Evolutionary conservation across 2,329 filamentous ascomycete genomes (phyloP).

Genomic region (Nemania sp.): DNA sequence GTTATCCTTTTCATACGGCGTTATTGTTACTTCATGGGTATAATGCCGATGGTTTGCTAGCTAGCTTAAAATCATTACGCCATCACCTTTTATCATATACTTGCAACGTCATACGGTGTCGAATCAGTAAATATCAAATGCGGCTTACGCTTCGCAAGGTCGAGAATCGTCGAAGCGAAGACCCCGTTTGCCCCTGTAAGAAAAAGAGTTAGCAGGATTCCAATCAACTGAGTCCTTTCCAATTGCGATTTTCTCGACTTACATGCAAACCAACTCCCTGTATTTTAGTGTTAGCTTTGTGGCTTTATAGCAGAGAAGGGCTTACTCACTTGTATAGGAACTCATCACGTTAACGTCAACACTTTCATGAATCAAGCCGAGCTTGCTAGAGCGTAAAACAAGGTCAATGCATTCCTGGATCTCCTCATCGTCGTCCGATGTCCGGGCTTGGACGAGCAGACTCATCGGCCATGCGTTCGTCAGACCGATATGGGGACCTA

Average conservation of each 20-base stretch:
- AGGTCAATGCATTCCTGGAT: conserved; percentile 78
- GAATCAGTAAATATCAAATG: conserved; percentile 82
- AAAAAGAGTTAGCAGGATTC: conserved; percentile 35
- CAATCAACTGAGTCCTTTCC: conserved; percentile 4
- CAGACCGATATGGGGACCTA: conserved; percentile 80
- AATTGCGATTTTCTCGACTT: conserved; percentile 45
- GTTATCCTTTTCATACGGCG: neutral
- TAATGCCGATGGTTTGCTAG: neutral
- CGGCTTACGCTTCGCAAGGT: conserved; percentile 89
- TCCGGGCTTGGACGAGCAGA: conserved; percentile 90
- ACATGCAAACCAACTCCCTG: conserved; percentile 90
- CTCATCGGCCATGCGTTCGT: conserved; percentile 97
- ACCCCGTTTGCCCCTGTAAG: conserved; percentile 86
- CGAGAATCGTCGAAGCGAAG: conserved; percentile 91
- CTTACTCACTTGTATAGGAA: conserved; percentile 78
- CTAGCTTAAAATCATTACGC: conserved; percentile 6
- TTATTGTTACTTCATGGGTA: conserved; percentile 9
- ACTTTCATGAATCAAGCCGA: conserved; percentile 92
- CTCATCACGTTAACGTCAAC: conserved; percentile 77
- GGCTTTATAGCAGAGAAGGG: neutral
- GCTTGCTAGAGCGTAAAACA: conserved; percentile 79
- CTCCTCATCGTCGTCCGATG: conserved; percentile 83
- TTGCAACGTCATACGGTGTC: conserved; percentile 65
- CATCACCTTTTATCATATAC: conserved; percentile 14
- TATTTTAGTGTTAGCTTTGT: conserved; percentile 31